Evolutionary conservation across 441 rosid genomes (phyloP).

Genomic region (Pelargonium myrrhifolium): DNA sequence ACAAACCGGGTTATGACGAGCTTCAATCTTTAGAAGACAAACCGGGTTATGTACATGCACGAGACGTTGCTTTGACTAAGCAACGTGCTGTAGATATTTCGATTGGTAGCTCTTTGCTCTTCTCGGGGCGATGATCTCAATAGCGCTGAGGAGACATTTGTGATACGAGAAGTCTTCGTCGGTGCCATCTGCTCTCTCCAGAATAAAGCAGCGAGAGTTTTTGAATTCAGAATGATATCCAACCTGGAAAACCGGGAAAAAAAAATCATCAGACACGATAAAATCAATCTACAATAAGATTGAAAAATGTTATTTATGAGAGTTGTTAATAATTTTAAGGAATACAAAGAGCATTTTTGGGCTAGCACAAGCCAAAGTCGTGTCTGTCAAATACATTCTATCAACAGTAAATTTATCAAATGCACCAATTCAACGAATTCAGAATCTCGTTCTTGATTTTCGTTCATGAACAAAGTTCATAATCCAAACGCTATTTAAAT

Average conservation of each 20-base stretch:
- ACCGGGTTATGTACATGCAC: conserved; percentile 18
- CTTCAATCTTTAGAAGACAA: too few species aligned
- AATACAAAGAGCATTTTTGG: not conserved
- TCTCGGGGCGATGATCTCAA: conserved; percentile 59
- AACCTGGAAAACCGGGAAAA: conserved; percentile 36
- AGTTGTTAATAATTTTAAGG: not conserved
- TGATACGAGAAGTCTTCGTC: conserved; percentile 76
- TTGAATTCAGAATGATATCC: conserved; percentile 46
- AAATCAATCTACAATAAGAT: not conserved
- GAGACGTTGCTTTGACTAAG: conserved; percentile 1
- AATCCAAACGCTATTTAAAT: not conserved
- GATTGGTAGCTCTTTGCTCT: conserved; percentile 40
- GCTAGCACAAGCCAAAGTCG: not conserved
- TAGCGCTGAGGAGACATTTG: conserved; percentile 71
- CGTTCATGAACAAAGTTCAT: not conserved
- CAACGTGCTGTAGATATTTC: conserved; percentile 26
- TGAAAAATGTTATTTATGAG: not conserved
- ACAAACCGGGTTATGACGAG: not conserved
- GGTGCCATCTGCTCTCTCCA: conserved; percentile 66
- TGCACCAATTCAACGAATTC: not conserved
- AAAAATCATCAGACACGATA: conserved; percentile 1
- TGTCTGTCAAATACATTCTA: not conserved
- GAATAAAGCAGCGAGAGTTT: conserved; percentile 56
- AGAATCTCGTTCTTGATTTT: not conserved
- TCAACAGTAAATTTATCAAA: not conserved